phyloP scores from a whole-genome alignment of 495 filamentous ascomycete genomes.

The Penicillium turbatum region DNA sequence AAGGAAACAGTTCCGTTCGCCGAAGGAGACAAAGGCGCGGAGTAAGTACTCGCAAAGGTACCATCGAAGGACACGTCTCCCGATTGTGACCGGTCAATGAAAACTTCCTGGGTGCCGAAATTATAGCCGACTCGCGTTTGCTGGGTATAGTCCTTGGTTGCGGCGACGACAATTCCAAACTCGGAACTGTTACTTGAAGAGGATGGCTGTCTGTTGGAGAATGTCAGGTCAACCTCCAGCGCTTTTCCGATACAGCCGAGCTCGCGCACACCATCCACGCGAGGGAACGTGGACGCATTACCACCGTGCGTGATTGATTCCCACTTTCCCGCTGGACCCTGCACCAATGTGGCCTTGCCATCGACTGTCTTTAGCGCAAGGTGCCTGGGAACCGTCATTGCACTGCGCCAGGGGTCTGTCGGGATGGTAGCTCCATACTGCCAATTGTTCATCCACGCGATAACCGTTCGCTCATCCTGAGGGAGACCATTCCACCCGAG shows the following conservation, averaged over 20 bases:
- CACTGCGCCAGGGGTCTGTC: slow-evolving; percentile 45
- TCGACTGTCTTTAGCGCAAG: slow-evolving; percentile 27
- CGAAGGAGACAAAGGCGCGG: slow-evolving; percentile 16
- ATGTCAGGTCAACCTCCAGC: slow-evolving; percentile 22
- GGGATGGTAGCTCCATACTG: slow-evolving; percentile 42
- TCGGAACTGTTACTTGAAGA: slow-evolving; percentile 3
- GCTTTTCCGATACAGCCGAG: slow-evolving; percentile 15
- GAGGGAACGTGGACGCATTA: no score
- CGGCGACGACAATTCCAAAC: slow-evolving; percentile 26
- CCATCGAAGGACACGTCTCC: slow-evolving; percentile 23
- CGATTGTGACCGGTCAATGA: slow-evolving; percentile 26
- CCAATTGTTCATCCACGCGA: slow-evolving; percentile 61
- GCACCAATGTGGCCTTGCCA: slow-evolving; percentile 14
- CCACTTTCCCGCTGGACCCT: slow-evolving; percentile 21
- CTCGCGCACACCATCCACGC: neutral
- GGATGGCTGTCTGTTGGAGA: no score
- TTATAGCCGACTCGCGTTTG: slow-evolving; percentile 40
- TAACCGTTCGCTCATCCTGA: slow-evolving; percentile 34
- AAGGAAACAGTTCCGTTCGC: slow-evolving; percentile 17
- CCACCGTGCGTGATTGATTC: slow-evolving; percentile 5
- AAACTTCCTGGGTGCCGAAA: slow-evolving; percentile 33
- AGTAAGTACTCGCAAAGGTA: slow-evolving; percentile 27
- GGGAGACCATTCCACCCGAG: neutral
- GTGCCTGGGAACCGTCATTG: slow-evolving; percentile 47
- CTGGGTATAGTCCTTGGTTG: slow-evolving; percentile 32